Evolutionary conservation across 805 yeast genomes (phyloP), one percentile per base, ranked within the genome.

Genomic region (Hemisphaericaspora nanyangensis): DNA sequence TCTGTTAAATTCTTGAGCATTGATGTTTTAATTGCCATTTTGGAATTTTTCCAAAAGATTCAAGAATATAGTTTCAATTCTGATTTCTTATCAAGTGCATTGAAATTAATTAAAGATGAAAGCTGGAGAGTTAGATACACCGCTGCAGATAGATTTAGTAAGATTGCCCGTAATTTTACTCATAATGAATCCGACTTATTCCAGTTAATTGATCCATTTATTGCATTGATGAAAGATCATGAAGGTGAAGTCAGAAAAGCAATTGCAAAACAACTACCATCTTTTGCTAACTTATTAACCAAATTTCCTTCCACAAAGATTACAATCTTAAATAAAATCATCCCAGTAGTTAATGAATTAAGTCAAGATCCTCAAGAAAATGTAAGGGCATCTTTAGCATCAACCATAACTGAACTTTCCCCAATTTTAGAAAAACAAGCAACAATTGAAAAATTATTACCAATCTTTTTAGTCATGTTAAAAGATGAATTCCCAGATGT

Each of bases 81-180:
- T 34, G 85, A 82, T 48, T 69, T 85, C 42, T 70, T 85, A 45
- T 68, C 72, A 37, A 76, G 82, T 47, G 74, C 95, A 2, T 72
- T 83, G 47, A 78, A 79, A 47, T 72, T 93, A 49, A 82, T 87
- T 42, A 77, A 74, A 47, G 99, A 93, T 66, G 88, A 86, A 63
- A 84, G 95, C 55, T 93, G 99, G 99, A 81, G 99, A 63, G 98
- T 93, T 41, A 82, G 99, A 55, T 93, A 91, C 65, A 89, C 93
- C 82, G 95, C 95, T 25, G 96, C 97, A n/a, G 97, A 91, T 59
- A 76, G 89, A 52, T 90, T 89, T 56, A 86, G 82, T 50, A 69
- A 72, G 46, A 75, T 93, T 44, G 87, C 95, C 2, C 51, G 65
- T 13, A 80, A 79, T 48, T 81, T 90, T 54, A 70, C 72, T 49